phyloP scores from a whole-genome alignment of 345 rosid species.

The Luvunga scandens region DNA sequence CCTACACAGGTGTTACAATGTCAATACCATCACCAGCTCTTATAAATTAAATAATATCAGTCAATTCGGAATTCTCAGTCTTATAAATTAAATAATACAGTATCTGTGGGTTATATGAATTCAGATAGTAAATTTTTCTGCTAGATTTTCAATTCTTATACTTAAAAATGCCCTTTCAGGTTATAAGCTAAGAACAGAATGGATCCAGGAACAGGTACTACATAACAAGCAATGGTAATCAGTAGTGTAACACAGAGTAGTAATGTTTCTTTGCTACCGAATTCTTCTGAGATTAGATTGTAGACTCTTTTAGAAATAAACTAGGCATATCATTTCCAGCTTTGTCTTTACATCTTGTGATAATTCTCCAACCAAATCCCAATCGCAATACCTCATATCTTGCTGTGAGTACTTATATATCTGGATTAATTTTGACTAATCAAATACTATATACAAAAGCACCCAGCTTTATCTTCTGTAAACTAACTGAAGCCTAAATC shows the following conservation, averaged over 20 bases:
- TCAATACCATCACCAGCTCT: background rate
- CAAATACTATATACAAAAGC: background rate
- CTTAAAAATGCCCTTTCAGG: background rate
- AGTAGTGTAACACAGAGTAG: background rate
- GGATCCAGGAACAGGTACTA: background rate
- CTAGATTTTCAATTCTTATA: background rate
- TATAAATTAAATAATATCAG: background rate
- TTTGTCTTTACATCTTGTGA: background rate
- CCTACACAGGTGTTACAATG: slow-evolving; percentile 23
- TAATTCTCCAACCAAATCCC: background rate
- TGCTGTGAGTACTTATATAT: background rate
- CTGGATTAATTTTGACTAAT: background rate
- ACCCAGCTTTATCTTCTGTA: background rate
- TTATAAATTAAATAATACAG: background rate
- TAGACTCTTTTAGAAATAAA: background rate
- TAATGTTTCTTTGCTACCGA: background rate
- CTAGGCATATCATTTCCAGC: background rate
- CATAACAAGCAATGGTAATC: too few species aligned
- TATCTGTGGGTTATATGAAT: background rate
- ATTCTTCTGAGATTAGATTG: background rate
- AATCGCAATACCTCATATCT: background rate
- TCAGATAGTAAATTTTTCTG: background rate
- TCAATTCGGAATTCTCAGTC: background rate
- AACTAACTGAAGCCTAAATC: background rate
- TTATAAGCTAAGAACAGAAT: background rate